A percentile compares a stretch with the other conserved stretches of the same genome.
These are phyloP conservation scores for Phytophthora kernoviae DNA, from an alignment of 352 stramenopile genomes.

Conservation along the genomic window DNA sequence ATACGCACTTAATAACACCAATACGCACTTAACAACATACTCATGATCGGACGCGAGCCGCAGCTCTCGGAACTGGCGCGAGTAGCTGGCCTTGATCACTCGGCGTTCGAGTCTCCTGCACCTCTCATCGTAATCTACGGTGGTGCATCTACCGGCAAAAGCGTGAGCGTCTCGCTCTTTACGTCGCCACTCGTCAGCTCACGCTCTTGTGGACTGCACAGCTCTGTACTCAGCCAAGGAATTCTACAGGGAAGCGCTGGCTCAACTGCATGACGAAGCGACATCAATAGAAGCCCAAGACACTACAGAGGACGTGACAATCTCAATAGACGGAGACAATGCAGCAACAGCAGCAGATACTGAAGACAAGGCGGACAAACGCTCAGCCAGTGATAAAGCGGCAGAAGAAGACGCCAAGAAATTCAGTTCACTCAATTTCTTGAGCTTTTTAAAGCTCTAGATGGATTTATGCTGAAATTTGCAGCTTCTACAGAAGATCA, in stretches of 20 bases:
- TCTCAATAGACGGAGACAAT: background rate
- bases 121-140: slow-evolving; percentile 77
- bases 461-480: slow-evolving; percentile 48
- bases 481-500: background rate
- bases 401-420: slow-evolving; percentile 25
- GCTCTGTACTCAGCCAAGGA: slow-evolving; percentile 65
- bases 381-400: background rate
- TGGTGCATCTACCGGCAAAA: slow-evolving; percentile 81
- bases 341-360: slow-evolving; percentile 1
- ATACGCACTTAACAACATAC: background rate
- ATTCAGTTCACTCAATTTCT: slow-evolving; percentile 69
- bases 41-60: slow-evolving; percentile 60
- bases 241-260: slow-evolving; percentile 76
- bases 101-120: slow-evolving; percentile 45
- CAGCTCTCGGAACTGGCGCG: slow-evolving; percentile 55
- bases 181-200: slow-evolving; percentile 31
- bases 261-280: slow-evolving; percentile 51
- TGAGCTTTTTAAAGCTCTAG: slow-evolving; percentile 72
- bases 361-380: slow-evolving; percentile 3
- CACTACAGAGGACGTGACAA: slow-evolving; percentile 9
- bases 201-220: slow-evolving; percentile 75
- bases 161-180: slow-evolving; percentile 53
- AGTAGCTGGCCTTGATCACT: slow-evolving; percentile 46
- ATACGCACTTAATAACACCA: background rate
- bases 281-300: slow-evolving; percentile 1